Evolutionary conservation across 2,329 filamentous ascomycete genomes (phyloP).

Genomic region (Paradendryphiella salina): DNA sequence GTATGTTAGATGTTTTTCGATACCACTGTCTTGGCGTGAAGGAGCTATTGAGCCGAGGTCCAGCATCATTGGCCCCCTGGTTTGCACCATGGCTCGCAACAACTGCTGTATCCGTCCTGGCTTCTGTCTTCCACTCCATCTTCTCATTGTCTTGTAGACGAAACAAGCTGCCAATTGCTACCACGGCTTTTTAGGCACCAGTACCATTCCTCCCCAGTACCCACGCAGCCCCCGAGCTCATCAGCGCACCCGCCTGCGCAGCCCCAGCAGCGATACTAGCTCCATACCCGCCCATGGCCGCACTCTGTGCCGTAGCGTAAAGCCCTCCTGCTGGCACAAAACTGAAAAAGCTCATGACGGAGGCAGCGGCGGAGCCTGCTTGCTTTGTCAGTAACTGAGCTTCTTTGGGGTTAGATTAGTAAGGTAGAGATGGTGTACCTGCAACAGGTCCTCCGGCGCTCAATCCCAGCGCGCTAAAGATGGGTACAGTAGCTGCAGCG

Average conservation of each 20-base stretch:
- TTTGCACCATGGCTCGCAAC: background rate
- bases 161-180: background rate
- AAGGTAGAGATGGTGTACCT: constrained; percentile 15
- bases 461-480: constrained; percentile 30
- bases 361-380: constrained; percentile 28
- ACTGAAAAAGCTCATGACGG: constrained; percentile 25
- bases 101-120: background rate
- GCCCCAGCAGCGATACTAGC: constrained; percentile 26
- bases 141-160: background rate
- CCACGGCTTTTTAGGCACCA: background rate
- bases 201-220: constrained; percentile 5
- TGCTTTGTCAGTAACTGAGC: background rate
- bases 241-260: constrained; percentile 26
- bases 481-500: constrained; percentile 26
- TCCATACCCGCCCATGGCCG: constrained; percentile 41
- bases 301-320: constrained; percentile 36
- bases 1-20: background rate
- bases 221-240: constrained; percentile 19
- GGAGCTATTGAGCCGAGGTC: constrained; percentile 11
- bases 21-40: constrained; percentile 7
- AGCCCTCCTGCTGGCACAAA: constrained; percentile 28
- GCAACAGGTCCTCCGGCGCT: constrained; percentile 25
- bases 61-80: constrained; percentile 1
- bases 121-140: background rate
- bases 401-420: background rate